A percentile compares a stretch with the other conserved stretches of the same genome.
These are phyloP conservation scores for Eleusine coracana DNA, from an alignment of 176 grass and related monocot genomes.

Conservation along the genomic window DNA sequence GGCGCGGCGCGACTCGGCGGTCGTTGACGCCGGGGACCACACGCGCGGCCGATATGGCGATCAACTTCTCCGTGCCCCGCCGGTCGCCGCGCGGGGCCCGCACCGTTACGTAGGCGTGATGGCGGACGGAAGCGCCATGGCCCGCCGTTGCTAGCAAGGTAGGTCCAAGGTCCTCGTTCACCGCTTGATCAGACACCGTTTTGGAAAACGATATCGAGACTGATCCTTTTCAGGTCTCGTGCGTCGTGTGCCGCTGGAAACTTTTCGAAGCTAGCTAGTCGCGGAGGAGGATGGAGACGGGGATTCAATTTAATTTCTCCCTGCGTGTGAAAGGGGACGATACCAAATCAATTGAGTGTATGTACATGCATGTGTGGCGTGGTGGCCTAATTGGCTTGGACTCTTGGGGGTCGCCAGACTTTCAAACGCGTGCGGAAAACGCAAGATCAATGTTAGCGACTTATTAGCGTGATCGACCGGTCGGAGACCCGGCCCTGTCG, in stretches of 20 bases:
- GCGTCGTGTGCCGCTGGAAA: neutral
- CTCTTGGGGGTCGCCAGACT: neutral
- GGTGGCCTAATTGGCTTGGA: conserved; percentile 14
- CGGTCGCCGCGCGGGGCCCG: conserved; percentile 18
- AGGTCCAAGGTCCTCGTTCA: conserved; percentile 39
- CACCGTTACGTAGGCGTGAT: neutral
- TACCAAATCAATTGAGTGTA: neutral
- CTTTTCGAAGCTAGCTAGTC: neutral
- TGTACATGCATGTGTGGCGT: neutral
- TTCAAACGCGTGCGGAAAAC: conserved; percentile 33
- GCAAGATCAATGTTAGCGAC: neutral
- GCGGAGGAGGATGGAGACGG: conserved; percentile 9
- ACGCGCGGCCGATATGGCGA: neutral
- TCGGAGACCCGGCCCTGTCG: neutral
- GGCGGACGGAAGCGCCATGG: neutral
- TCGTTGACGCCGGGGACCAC: conserved; percentile 32
- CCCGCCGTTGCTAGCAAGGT: conserved; percentile 4
- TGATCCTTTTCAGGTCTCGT: neutral
- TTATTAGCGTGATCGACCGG: neutral
- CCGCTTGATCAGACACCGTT: neutral
- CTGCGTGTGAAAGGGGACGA: conserved; percentile 2
- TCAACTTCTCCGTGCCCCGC: neutral
- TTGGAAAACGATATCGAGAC: neutral
- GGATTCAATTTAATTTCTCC: conserved; percentile 34
- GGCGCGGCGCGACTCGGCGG: neutral